These are phyloP conservation scores for Apiospora phragmitis DNA, from an alignment of 2,329 filamentous ascomycete species.

Conservation along the genomic window DNA sequence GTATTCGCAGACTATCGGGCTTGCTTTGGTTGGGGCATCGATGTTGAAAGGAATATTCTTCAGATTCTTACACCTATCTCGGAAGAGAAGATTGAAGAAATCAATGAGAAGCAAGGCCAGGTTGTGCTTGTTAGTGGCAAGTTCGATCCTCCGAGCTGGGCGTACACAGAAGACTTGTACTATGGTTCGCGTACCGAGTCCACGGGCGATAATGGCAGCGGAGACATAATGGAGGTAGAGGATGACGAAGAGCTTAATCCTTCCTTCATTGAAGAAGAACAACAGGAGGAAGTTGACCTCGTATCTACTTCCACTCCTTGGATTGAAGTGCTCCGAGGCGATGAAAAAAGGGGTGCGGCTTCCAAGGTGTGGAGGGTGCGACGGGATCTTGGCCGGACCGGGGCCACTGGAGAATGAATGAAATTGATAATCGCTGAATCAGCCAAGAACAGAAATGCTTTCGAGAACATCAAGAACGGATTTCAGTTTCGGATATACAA, in stretches of 20 bases:
- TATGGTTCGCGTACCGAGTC: conserved; percentile 20
- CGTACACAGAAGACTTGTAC: conserved; percentile 65
- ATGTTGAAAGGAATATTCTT: conserved; percentile 51
- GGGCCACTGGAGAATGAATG: conserved; percentile 19
- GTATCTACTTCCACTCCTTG: conserved; percentile 49
- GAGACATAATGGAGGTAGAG: conserved; percentile 30
- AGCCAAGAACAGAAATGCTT: neutral
- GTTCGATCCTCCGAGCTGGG: conserved; percentile 69
- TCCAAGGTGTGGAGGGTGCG: conserved; percentile 65
- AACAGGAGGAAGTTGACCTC: neutral
- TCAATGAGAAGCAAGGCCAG: conserved; percentile 42
- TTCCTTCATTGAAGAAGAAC: neutral
- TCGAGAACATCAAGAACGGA: neutral
- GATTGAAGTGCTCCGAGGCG: conserved; percentile 58
- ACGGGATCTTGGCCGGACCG: conserved; percentile 56
- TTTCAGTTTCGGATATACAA: neutral
- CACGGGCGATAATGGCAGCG: conserved; percentile 22
- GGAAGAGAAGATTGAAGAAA: conserved; percentile 37
- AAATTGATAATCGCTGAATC: neutral
- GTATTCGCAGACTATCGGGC: conserved; percentile 59
- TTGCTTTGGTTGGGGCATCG: conserved; percentile 71
- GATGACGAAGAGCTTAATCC: conserved; percentile 36
- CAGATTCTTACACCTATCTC: conserved; percentile 66
- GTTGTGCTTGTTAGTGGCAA: conserved; percentile 68
- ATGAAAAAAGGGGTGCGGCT: conserved; percentile 56